These are phyloP conservation scores for Verticillium albo-atrum DNA, from an alignment of 2,329 filamentous ascomycete species.

Conservation along the genomic window DNA sequence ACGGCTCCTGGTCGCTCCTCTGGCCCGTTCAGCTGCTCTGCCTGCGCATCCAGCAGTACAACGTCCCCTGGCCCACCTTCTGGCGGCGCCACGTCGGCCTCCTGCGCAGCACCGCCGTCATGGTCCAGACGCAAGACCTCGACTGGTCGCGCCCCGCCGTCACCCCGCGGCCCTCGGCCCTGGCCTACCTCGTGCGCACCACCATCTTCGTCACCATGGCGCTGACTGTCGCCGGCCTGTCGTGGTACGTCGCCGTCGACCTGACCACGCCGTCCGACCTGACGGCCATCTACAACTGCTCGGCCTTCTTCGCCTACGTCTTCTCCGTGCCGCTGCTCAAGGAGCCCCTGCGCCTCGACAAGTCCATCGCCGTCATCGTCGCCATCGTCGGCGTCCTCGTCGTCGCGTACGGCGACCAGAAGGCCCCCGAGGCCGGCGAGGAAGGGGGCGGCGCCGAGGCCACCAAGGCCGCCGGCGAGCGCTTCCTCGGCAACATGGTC, in stretches of 20 bases:
- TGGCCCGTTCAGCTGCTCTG: constrained; percentile 83
- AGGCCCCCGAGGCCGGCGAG: constrained; percentile 29
- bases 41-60: constrained; percentile 73
- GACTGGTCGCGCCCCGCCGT: constrained; percentile 49
- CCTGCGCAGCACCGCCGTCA: constrained; percentile 58
- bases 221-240: constrained; percentile 84
- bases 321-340: constrained; percentile 88
- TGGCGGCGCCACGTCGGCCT: constrained; percentile 62
- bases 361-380: constrained; percentile 79
- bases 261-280: constrained; percentile 89
- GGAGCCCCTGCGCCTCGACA: constrained; percentile 79
- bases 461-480: constrained; percentile 47
- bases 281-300: constrained; percentile 99
- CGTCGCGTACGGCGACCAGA: constrained; percentile 86
- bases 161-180: constrained; percentile 31
- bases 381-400: constrained; percentile 87
- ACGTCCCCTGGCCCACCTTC: constrained; percentile 76
- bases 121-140: constrained; percentile 78
- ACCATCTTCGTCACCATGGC: constrained; percentile 80
- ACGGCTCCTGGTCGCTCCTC: constrained; percentile 86
- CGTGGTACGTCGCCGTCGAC: constrained; percentile 94
- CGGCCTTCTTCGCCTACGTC: constrained; percentile 96
- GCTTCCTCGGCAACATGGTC: constrained; percentile 81
- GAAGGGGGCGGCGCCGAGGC: constrained; percentile 10
- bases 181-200: constrained; percentile 70